Evolutionary conservation across 2,329 filamentous ascomycete genomes (phyloP), one percentile per base, ranked within the genome.

Genomic region (Ascochyta pisi): DNA sequence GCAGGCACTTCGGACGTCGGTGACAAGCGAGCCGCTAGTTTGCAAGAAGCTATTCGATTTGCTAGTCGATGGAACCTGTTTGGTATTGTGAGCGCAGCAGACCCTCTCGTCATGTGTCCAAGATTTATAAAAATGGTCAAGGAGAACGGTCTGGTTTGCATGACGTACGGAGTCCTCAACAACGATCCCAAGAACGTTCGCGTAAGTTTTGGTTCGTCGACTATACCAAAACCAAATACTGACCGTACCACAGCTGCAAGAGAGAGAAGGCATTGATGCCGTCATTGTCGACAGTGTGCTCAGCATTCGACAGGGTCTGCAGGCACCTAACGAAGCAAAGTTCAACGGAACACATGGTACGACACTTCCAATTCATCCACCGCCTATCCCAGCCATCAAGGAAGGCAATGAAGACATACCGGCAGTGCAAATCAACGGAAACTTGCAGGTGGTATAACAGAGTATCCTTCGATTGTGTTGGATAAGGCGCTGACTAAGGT

Each of bases 271-370:
- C 43, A 97, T 99, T 59, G 95, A 99, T 73, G 95, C 95, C 1
- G 94, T 99, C 50, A 99, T 99, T 70, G 95, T 98, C 13, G 95
- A 99, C 73, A 95, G 87, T 60, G 94, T 99, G 3, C 84, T 98
- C 27, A 91, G 91, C 37, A 97, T 99, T 65, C 87, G 94, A 42
- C 92, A 96, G 76, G 94, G 92, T 0, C 83, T 99, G 58, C 95
- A 91, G n/a, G 77, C 61, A 5, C 54, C 54, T 8, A 26, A 44
- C 10, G 43, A 47, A 13, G 35, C 37, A 6, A 51, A 51, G 12
- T 3, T 24, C 8, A 43, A 43, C n/a, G 23, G 24, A 13, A 38
- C 38, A 2, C 42, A 43, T 8, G 43, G 42, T n/a, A 31, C 42
- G 15, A 27, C 46, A 15, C 42, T 56, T 16, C 47, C 53, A 4